Conservation (phyloP, 768 basidiomycete genomes). For the Sistotremastrum niveocremeum region DNA sequence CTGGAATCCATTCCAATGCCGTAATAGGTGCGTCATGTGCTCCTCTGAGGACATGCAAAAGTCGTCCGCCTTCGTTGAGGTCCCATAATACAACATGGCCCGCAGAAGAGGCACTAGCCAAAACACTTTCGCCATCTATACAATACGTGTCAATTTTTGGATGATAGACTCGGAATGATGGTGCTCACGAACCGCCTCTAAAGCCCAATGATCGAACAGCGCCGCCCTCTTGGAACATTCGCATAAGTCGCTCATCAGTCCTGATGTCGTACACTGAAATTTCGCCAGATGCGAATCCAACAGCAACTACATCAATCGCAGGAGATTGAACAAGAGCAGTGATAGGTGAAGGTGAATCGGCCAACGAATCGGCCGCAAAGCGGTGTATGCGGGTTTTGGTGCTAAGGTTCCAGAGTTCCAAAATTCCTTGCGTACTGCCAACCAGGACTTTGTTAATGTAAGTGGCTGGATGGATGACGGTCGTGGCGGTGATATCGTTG, state of each 20-base stretch:
- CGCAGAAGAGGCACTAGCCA: conserved; percentile 75
- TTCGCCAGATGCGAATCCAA: conserved; percentile 81
- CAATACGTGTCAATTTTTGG: conserved; percentile 1
- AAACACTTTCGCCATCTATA: conserved; percentile 73
- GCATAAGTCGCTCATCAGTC: conserved; percentile 77
- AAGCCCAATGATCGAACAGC: conserved; percentile 66
- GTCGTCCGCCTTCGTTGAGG: conserved; percentile 63
- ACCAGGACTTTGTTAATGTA: conserved; percentile 94
- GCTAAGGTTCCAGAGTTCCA: conserved; percentile 92
- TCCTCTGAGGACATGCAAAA: conserved; percentile 74
- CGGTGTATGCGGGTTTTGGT: conserved; percentile 81
- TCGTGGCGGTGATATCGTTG: conserved; percentile 70
- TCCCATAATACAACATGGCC: conserved; percentile 95
- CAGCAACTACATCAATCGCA: conserved; percentile 90
- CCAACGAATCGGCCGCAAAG: conserved; percentile 33
- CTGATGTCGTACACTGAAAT: conserved; percentile 84
- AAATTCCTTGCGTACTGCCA: conserved; percentile 60
- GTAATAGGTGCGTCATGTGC: conserved; percentile 83
- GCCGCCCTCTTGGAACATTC: conserved; percentile 85
- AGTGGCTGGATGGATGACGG: conserved; percentile 83
- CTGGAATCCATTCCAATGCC: conserved; percentile 81
- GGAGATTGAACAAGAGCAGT: conserved; percentile 82
- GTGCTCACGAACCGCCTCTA: conserved; percentile 56
- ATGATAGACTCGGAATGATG: not conserved
- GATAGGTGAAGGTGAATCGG: conserved; percentile 32